Evolutionary conservation across 2,329 filamentous ascomycete species (phyloP).

Genomic region (Myriosclerotinia duriaeana): DNA sequence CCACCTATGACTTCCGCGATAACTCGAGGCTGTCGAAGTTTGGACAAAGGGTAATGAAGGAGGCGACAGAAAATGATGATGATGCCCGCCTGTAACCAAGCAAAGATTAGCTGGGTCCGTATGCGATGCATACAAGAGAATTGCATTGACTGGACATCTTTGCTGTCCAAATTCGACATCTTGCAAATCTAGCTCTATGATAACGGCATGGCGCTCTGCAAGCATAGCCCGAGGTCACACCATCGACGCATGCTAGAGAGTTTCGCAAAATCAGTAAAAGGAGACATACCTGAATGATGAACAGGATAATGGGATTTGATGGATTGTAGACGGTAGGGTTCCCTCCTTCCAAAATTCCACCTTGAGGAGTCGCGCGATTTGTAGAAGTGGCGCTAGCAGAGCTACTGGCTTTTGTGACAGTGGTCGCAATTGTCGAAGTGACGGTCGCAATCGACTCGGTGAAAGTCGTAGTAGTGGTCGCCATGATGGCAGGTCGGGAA

Average conservation of each 20-base stretch:
- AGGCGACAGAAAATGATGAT: conserved; percentile 74
- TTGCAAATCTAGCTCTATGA: not conserved
- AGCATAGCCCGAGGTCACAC: not conserved
- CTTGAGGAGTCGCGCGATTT: conserved; percentile 47
- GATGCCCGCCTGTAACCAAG: conserved; percentile 56
- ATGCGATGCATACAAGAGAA: not conserved
- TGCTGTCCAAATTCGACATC: not conserved
- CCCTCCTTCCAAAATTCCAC: conserved; percentile 61
- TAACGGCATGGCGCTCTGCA: not conserved
- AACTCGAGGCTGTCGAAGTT: conserved; percentile 75
- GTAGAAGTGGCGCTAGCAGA: conserved; percentile 27
- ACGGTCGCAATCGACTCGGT: conserved; percentile 9
- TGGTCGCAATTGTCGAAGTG: conserved; percentile 8
- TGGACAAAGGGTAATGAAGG: conserved; percentile 74
- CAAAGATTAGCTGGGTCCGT: conserved; percentile 2
- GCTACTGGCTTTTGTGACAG: conserved; percentile 24
- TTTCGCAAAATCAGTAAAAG: not conserved
- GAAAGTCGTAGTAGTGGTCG: conserved; percentile 11
- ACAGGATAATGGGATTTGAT: conserved; percentile 64
- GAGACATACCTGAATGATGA: conserved; percentile 63
- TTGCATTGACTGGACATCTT: not conserved
- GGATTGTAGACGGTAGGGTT: conserved; percentile 62
- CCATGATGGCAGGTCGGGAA: not conserved
- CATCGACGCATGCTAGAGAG: not conserved
- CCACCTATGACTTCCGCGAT: conserved; percentile 85